Evolutionary conservation across 2,329 filamentous ascomycete genomes (phyloP), one percentile per base, ranked within the genome.

Genomic region (Trichophyton rubrum): DNA sequence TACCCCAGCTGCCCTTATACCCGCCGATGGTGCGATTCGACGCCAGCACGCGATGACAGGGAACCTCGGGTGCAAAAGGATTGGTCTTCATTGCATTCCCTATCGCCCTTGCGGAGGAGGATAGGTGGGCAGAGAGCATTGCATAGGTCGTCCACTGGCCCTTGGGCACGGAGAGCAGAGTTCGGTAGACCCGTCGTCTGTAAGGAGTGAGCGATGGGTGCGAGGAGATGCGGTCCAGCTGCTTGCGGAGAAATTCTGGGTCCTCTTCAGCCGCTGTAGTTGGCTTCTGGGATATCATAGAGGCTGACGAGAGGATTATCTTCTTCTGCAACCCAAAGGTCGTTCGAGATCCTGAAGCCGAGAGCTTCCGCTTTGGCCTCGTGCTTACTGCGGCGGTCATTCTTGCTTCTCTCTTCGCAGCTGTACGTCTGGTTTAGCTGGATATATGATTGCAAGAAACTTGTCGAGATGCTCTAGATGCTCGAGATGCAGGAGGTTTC

Each of bases 131-230:
- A 0, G 90, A 84, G 59, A 95, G 77, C 1, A 86, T 78, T 2
- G 82, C 86, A 74, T 96, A 95, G 0, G 89, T 92, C 0, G 87
- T 89, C 68, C 90, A 86, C 59, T 79, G 78, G 35, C 90, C 90
- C 15, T 75, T 72, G 0, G 90, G 90, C 62, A 95, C 88, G 68
- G 90, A 87, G 68, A 86, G 85, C 2, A 95, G 82, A 3, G 87
- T 79, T 1, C 80, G 75, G 76, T 90, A 92, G 63, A 95, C 80
- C 59, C 70, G 72, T 13, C 73, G 73, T 27, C 78, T 78, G 70
- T 79, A 80, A 15, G 76, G 72, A 2, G 79, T 80, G 20, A 82
- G 73, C n/a, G 72, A 69, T 45, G 72, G 73, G 58, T 79, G 77
- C 27, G 69, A 66, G 30, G 71, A 67, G 64, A 80, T 78, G 59